Evolutionary conservation across 139 green algal genomes (phyloP), one percentile per base, ranked within the genome.

Genomic region (Mesotaenium endlicherianum): DNA sequence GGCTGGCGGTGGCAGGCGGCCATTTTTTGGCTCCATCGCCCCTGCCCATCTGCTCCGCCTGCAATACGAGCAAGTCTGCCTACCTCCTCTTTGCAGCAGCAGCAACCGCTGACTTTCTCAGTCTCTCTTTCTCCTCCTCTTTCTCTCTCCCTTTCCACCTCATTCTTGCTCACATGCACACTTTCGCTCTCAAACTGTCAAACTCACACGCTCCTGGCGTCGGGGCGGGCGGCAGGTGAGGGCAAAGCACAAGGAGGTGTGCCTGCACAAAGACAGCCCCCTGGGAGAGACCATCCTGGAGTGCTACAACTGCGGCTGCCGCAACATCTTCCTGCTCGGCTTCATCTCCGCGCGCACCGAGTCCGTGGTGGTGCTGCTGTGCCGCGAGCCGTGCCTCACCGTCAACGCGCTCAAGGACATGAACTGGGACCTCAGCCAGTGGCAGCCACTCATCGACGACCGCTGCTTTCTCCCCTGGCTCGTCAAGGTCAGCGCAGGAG

Each of bases 281-380:
- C 91, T 99, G 38, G 96, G 96, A 0, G 95, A 98, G 6, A 93
- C 94, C 1, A 86, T 97, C 64, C 91, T 99, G 26, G 96, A 99
- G 91, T 99, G 96, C 91, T 99, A 98, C 88, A 91, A 93, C 75
- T 93, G 88, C 44, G 95, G 94, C 57, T 92, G 80, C 20, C 89
- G 94, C 58, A 99, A 99, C 89, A 90, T 97, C 2, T 99, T 99
- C 89, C 90, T 93, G 57, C 91, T 99, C 31, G 96, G 96, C 17
- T 99, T 98, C 90, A 94, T 99, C 69, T 92, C 95, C 3, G 92
- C 97, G 0, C 92, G 91, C 39, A 88, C 88, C 31, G 93, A 97
- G 44, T 93, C 93, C 86, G 94, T 92, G 30, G 94, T 98, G 43
- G 96, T 98, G 82, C 92, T 99, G 84, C 91, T 98, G 67, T 93